Base-by-base conservation (phyloP, 23 red algal genomes). In the Chondrus crispus region DNA sequence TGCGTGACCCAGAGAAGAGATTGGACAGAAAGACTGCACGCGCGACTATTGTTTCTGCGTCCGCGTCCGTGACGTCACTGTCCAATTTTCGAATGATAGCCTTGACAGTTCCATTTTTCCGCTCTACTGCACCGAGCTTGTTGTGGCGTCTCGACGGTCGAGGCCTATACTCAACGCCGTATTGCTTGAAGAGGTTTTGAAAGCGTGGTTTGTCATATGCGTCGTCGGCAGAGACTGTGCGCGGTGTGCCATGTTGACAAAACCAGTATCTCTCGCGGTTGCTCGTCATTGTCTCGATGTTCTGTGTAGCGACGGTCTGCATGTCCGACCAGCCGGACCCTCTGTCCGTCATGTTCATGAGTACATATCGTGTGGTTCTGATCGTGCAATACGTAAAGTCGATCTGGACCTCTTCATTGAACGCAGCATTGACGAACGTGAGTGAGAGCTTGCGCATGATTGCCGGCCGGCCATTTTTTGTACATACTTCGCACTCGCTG, bases 191-290 rank as follows among this genome's bases (percentile, higher is more conserved):
- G 33, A 83, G 20, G 50, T 64, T 83, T 5, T 12, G 55, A 26
- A 83, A 30, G 6, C 36, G 50, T 83, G 79, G 49, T 62, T 62
- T 83, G 2, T 47, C 62, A 62, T 60, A 64, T 33, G 32, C 50
- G 33, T 47, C 46, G 79, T 83, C 79, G 13, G 79, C 79, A 30
- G 50, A 60, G 50, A 83, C 55, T 2, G 5, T 57, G 19, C 32
- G 46, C 3, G 79, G 79, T 3, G 79, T 32, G 4, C 79, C 79
- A 5, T 83, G 79, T 29, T 83, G 79, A 62, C 40, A 83, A 13
- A 62, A 60, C 49, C 79, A 83, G 32, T 83, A 7, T 7, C 50
- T 57, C 40, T 83, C 79, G 33, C 55, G 79, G 12, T 83, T 83
- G 3, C 2, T 30, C 7, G 79, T 18, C 5, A 83, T 60, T 53